These are phyloP conservation scores for Mycena kentingensis DNA, from an alignment of 768 basidiomycete species.

Conservation along the genomic window DNA sequence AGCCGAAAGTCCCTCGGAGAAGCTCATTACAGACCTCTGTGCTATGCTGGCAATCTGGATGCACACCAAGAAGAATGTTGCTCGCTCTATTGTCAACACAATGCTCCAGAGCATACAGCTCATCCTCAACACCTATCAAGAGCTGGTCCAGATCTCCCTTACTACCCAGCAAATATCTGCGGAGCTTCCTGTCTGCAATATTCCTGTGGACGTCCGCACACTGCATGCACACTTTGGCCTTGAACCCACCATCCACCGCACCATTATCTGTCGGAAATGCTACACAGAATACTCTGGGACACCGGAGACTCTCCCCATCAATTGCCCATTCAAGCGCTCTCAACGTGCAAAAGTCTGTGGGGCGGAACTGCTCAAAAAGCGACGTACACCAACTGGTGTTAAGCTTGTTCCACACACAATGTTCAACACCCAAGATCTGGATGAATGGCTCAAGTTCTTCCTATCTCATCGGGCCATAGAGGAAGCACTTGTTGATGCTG, in stretches of 20 bases:
- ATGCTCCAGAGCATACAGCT: neutral
- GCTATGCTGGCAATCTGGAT: neutral
- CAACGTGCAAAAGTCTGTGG: neutral
- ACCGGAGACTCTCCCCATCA: neutral
- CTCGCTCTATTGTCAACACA: neutral
- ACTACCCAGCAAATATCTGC: neutral
- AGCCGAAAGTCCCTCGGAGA: too few relatives aligned
- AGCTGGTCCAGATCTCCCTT: neutral
- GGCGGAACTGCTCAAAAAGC: constrained; percentile 2
- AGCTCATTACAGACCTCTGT: neutral
- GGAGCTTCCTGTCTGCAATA: neutral
- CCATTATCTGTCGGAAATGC: constrained; percentile 6
- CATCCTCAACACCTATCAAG: neutral
- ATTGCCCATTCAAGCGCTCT: constrained; percentile 9
- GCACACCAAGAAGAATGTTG: neutral
- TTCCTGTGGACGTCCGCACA: constrained; percentile 9
- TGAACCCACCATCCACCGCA: constrained; percentile 5
- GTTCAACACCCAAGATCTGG: constrained; percentile 9
- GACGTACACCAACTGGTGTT: neutral
- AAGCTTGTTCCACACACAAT: constrained; percentile 5
- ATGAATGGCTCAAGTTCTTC: constrained; percentile 10
- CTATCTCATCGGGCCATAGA: constrained; percentile 10
- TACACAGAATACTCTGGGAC: constrained; percentile 2
- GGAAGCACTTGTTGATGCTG: constrained; percentile 5
- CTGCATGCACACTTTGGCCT: constrained; percentile 1